Evolutionary conservation across 345 rosid species (phyloP).

Genomic region (Gossypium rotundifolium): DNA sequence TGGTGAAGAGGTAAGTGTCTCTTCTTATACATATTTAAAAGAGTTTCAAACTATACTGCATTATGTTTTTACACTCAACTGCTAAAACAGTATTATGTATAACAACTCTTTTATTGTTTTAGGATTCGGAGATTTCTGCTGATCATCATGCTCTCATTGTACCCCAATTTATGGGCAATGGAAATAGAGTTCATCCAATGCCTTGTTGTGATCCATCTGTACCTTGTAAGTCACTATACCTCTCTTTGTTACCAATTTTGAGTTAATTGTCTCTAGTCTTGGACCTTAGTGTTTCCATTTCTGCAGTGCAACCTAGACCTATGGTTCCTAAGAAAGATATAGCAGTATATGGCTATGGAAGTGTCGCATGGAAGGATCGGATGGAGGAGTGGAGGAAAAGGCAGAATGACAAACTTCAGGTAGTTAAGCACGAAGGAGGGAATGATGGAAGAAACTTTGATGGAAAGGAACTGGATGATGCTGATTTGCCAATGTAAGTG

Average conservation of each 20-base stretch:
- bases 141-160: conserved; percentile 86
- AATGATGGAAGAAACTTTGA: conserved; percentile 44
- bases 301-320: conserved; percentile 74
- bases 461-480: conserved; percentile 69
- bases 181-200: conserved; percentile 64
- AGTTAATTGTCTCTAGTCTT: neutral
- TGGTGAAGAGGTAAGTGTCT: conserved; percentile 63
- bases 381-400: conserved; percentile 92
- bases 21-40: neutral
- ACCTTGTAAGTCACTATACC: conserved; percentile 48
- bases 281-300: conserved; percentile 14
- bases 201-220: conserved; percentile 58
- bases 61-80: neutral
- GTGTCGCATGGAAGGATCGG: conserved; percentile 97
- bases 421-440: conserved; percentile 75
- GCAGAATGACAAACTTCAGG: conserved; percentile 75
- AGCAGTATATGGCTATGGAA: conserved; percentile 85
- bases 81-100: neutral
- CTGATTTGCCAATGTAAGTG: conserved; percentile 80
- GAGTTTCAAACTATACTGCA: neutral
- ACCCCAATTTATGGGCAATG: conserved; percentile 67
- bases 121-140: conserved; percentile 84
- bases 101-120: conserved; percentile 12
- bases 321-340: conserved; percentile 91
- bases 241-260: neutral